phyloP scores from a whole-genome alignment of 2,329 filamentous ascomycete genomes.

The Fusarium siculi region DNA sequence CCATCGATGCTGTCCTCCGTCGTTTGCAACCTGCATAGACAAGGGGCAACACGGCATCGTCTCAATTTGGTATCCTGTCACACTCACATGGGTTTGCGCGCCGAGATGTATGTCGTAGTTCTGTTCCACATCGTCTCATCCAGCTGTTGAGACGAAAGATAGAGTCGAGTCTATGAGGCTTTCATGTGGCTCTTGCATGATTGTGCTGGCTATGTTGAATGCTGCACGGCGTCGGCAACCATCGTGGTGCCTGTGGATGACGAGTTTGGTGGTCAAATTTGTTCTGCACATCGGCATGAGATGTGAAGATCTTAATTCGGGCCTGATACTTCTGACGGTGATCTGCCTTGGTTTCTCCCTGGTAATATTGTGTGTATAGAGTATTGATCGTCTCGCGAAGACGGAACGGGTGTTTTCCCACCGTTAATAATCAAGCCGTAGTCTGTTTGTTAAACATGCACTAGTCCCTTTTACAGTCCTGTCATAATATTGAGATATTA shows the following conservation, averaged over 20 bases:
- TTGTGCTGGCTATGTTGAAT: conserved; percentile 2
- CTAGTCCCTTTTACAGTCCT: background rate
- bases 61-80: conserved; percentile 26
- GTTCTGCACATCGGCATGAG: conserved; percentile 14
- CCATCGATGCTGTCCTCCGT: conserved; percentile 24
- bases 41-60: conserved; percentile 18
- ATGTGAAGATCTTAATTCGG: conserved; percentile 32
- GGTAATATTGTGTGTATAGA: background rate
- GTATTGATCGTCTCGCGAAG: background rate
- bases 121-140: conserved; percentile 1
- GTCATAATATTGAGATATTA: background rate
- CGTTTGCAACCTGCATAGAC: conserved; percentile 20
- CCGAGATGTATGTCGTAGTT: conserved; percentile 15
- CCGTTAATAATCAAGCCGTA: background rate
- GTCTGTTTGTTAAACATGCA: background rate
- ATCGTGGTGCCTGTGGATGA: conserved; percentile 1
- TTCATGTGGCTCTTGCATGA: background rate
- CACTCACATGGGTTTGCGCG: conserved; percentile 20
- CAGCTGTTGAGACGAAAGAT: background rate
- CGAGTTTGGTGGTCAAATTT: conserved; percentile 19
- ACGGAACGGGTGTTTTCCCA: background rate
- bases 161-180: conserved; percentile 18
- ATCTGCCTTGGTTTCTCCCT: background rate
- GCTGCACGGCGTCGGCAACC: conserved; percentile 16
- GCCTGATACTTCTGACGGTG: background rate